Conservation (phyloP, 306 rosid species). For the Senna tora region DNA sequence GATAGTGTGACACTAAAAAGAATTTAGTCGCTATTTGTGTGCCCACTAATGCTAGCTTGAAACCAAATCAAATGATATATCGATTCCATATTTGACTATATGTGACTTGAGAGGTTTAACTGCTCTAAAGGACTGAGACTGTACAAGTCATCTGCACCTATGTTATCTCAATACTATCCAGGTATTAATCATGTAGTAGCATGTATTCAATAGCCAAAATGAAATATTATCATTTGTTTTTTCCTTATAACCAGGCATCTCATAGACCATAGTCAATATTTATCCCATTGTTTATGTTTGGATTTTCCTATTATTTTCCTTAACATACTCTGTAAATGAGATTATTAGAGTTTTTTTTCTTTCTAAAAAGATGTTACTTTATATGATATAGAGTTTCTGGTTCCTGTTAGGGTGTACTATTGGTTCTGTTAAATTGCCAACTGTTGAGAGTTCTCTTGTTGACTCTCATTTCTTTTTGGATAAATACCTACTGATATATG, state of each 20-base stretch:
- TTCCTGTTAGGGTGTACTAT: neutral
- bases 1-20: neutral
- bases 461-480: constrained; percentile 21
- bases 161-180: neutral
- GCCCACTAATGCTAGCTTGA: neutral
- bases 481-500: constrained; percentile 30
- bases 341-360: neutral
- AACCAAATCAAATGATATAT: neutral
- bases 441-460: neutral
- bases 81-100: neutral
- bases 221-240: neutral
- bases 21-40: neutral
- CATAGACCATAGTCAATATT: neutral
- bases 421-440: neutral
- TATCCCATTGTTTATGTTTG: neutral
- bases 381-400: neutral
- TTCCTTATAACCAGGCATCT: neutral
- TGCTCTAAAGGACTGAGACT: neutral
- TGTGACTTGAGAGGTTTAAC: neutral
- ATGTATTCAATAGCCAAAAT: neutral
- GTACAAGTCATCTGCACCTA: neutral
- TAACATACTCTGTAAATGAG: neutral
- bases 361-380: neutral
- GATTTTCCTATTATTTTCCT: neutral
- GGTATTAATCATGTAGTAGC: constrained; percentile 7